Evolutionary conservation across 306 rosid genomes (phyloP), one percentile per base, ranked within the genome.

Genomic region (Datisca glomerata): DNA sequence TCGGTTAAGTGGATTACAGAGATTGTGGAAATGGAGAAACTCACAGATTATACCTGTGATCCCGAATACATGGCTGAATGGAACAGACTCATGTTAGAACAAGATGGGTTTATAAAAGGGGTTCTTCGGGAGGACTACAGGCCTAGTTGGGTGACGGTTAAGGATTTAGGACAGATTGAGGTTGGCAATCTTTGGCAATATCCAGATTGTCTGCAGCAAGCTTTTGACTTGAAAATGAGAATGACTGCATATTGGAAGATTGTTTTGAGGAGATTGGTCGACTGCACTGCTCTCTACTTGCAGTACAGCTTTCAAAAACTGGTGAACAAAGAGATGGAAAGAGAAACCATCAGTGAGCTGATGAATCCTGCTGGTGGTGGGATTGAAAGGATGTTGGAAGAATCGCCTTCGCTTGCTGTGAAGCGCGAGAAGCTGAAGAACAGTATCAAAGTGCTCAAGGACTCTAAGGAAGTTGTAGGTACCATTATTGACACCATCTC

Each of bases 151-250:
- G 49, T 53, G 7, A 2, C 2, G 13, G 12, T 53, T 12, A 29
- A 27, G 0, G 59, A 21, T 1, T 24, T 53, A 3, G 59, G 59
- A 27, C 0, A 8, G 5, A 6, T 53, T 12, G 59, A 28, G 7
- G 48, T 29, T 0, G 59, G 49, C 12, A 21, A 41, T 8, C 39
- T 53, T 13, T 20, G 59, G 59, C 5, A 53, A 44, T 23, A 53
- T 23, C 41, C 49, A 20, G 59, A 53, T 29, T 28, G 13, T 53
- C 22, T 53, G 43, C 27, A 28, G 13, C 49, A 53, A 44, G 59
- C 59, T 4, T 53, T 40, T 8, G 59, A 53, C 24, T 27, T 53
- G 49, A 53, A 53, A 24, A 53, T 53, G 59, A 53, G 59, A 36
- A 53, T 53, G 49, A 29, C 36, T 0, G 59, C 59, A 1, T 53